A percentile compares a stretch with the other conserved stretches of the same genome.
Evolutionary conservation across 352 stramenopile species (phyloP).

Genomic region (Phytophthora crassamura): DNA sequence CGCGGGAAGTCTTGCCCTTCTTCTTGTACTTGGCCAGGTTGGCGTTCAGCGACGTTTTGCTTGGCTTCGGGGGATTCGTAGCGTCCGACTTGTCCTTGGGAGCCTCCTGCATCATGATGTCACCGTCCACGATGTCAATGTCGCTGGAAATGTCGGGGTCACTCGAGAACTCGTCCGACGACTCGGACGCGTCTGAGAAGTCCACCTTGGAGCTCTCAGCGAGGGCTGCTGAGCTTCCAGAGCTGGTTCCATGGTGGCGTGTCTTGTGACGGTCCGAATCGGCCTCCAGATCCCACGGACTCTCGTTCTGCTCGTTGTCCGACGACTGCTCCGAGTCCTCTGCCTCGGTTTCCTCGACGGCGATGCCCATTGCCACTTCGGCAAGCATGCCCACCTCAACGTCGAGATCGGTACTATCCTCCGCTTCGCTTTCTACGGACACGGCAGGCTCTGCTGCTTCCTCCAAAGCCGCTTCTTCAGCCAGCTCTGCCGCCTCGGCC

Average conservation of each 20-base stretch:
- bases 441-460: conserved; percentile 10
- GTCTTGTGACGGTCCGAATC: conserved; percentile 33
- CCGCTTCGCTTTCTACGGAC: conserved; percentile 11
- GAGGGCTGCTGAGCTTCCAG: conserved; percentile 1
- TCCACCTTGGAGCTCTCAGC: conserved; percentile 31
- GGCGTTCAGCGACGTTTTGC: conserved; percentile 53
- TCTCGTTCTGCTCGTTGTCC: conserved; percentile 15
- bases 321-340: conserved; percentile 28
- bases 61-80: conserved; percentile 37
- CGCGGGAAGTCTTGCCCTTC: conserved; percentile 71
- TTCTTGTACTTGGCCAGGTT: conserved; percentile 83
- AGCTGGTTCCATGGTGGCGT: conserved; percentile 1
- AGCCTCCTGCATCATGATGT: conserved; percentile 57
- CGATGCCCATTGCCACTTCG: conserved; percentile 44
- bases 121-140: conserved; percentile 59
- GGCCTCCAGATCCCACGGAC: conserved; percentile 40
- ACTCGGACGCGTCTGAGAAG: conserved; percentile 39
- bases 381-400: conserved; percentile 50
- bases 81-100: conserved; percentile 42
- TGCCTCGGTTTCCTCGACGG: conserved; percentile 30
- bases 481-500: conserved; percentile 4
- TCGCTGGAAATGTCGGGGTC: conserved; percentile 62
- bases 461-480: conserved; percentile 12
- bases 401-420: conserved; percentile 22
- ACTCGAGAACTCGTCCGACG: conserved; percentile 44